These are phyloP conservation scores for Tricholoma flavovirens DNA, from an alignment of 768 basidiomycete species.

Conservation along the genomic window DNA sequence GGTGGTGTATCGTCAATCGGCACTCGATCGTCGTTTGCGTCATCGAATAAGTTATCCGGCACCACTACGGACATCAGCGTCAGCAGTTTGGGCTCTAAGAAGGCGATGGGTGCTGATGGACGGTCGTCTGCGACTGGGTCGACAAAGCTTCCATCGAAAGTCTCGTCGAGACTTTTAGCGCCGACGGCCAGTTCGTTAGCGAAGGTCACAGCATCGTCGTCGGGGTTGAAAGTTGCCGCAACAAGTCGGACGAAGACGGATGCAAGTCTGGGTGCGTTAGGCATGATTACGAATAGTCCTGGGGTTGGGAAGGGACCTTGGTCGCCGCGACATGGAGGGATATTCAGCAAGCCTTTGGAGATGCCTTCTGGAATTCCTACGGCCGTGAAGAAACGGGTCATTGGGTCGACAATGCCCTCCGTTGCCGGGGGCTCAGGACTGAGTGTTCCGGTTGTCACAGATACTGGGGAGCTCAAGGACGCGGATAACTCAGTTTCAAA, in stretches of 20 bases:
- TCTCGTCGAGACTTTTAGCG: slow-evolving; percentile 47
- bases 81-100: slow-evolving; percentile 33
- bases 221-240: slow-evolving; percentile 7
- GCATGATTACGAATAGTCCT: slow-evolving; percentile 33
- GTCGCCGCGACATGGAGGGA: slow-evolving; percentile 27
- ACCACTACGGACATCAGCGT: slow-evolving; percentile 19
- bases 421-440: not conserved
- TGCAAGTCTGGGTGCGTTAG: slow-evolving; percentile 1
- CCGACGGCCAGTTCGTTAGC: slow-evolving; percentile 78
- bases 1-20: slow-evolving; percentile 41
- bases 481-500: slow-evolving; percentile 1
- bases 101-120: slow-evolving; percentile 11
- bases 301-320: slow-evolving; percentile 13
- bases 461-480: not conserved
- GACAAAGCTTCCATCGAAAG: slow-evolving; percentile 21
- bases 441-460: not conserved
- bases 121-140: slow-evolving; percentile 16
- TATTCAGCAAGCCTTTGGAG: slow-evolving; percentile 51
- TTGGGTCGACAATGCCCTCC: not conserved
- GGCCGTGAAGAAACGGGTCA: slow-evolving; percentile 25
- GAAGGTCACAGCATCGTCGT: slow-evolving; percentile 32
- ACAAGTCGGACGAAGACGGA: not conserved
- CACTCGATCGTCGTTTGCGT: slow-evolving; percentile 24
- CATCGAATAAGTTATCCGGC: slow-evolving; percentile 21
- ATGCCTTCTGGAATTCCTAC: slow-evolving; percentile 34